Conservation (phyloP, 371 early-diverging fungal genomes). For the Zopfochytrium polystomum region DNA sequence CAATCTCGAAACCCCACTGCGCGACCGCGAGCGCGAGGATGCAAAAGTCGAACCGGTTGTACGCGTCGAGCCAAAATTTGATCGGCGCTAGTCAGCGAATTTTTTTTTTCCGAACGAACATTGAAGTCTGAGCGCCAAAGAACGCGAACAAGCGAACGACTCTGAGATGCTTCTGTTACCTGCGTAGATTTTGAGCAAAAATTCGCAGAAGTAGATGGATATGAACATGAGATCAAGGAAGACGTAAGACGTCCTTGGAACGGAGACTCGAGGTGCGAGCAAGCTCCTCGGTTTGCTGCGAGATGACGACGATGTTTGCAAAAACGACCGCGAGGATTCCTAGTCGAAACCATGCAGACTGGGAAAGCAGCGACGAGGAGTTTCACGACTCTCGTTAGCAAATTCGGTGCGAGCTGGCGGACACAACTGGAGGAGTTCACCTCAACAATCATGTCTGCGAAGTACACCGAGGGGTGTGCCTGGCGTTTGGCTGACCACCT, state of each 20-base stretch:
- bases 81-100: too few relatives aligned
- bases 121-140: neutral
- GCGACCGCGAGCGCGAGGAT: slow-evolving; percentile 15
- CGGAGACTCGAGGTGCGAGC: neutral
- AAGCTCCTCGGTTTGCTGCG: slow-evolving; percentile 12
- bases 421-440: too few relatives aligned
- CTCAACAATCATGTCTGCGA: slow-evolving; percentile 9
- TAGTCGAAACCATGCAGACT: too few relatives aligned
- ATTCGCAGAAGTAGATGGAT: slow-evolving; percentile 25
- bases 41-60: slow-evolving; percentile 16
- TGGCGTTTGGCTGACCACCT: neutral
- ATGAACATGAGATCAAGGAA: slow-evolving; percentile 23
- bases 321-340: slow-evolving; percentile 12
- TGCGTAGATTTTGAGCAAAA: slow-evolving; percentile 21
- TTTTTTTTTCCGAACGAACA: too few relatives aligned
- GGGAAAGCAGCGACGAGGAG: too few relatives aligned
- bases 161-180: too few relatives aligned
- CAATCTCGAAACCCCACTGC: neutral
- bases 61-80: slow-evolving; percentile 15
- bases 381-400: too few relatives aligned
- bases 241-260: neutral
- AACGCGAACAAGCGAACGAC: neutral
- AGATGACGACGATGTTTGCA: slow-evolving; percentile 12
- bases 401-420: too few relatives aligned
- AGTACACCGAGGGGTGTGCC: slow-evolving; percentile 7